Evolutionary conservation across 129 eudicot genomes (phyloP).

Genomic region (Artemisia tridentata): DNA sequence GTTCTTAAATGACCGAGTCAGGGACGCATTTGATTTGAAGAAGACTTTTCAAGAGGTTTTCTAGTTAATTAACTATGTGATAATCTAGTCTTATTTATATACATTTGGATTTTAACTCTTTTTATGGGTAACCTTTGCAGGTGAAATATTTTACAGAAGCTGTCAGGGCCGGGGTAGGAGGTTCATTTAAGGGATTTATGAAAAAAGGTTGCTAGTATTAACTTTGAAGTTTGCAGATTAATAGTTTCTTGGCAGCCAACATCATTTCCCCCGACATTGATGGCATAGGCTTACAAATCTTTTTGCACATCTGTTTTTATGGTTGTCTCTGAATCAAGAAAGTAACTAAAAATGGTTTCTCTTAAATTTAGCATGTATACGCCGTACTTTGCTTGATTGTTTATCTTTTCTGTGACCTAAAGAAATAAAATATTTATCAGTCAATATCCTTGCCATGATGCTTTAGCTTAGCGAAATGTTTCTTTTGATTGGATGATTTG

Average conservation of each 20-base stretch:
- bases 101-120: background rate
- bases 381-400: slow-evolving; percentile 11
- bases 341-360: slow-evolving; percentile 1
- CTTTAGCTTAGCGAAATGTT: too few relatives aligned
- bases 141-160: slow-evolving; percentile 81
- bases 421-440: slow-evolving; percentile 5
- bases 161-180: slow-evolving; percentile 83
- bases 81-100: background rate
- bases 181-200: slow-evolving; percentile 60
- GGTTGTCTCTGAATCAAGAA: background rate
- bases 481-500: too few relatives aligned
- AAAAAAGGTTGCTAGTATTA: slow-evolving; percentile 44
- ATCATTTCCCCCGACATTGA: background rate
- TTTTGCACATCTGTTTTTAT: background rate
- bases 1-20: slow-evolving; percentile 71
- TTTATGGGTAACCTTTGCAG: slow-evolving; percentile 42
- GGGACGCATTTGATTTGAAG: slow-evolving; percentile 87
- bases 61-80: slow-evolving; percentile 1
- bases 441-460: background rate
- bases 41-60: slow-evolving; percentile 86
- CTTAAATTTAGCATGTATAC: background rate
- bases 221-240: slow-evolving; percentile 17
- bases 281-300: background rate
- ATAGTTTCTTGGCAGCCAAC: background rate
- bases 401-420: background rate